Evolutionary conservation across 2,329 filamentous ascomycete genomes (phyloP), one percentile per base, ranked within the genome.

Genomic region (Botrytis deweyae): DNA sequence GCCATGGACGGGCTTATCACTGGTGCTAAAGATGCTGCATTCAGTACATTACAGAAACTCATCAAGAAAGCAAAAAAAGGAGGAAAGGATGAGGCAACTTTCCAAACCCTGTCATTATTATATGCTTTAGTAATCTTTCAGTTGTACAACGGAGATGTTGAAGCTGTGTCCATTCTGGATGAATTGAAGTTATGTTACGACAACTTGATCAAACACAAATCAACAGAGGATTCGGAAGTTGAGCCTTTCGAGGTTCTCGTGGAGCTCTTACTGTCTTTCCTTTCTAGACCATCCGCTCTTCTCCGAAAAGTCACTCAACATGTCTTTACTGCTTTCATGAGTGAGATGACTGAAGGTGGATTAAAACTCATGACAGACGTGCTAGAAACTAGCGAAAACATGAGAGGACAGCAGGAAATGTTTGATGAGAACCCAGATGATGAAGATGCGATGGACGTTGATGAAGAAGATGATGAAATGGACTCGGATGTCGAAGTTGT

Each of bases 181-280:
- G 95, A 98, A 78, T 86, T 98, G n/a, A 88, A 92, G 77, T 86
- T 91, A 74, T 94, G 92, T 81, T 92, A 91, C 74, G 87, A 92
- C 62, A 90, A 90, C 79, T 86, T 92, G 73, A 80, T 86, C 72
- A 81, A 82, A 38, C 82, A 83, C 68, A 84, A 86, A 40, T 59
- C 40, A 69, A 83, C 83, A 0, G 86, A 89, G 76, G 83, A 88
- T 80, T 81, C 83, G 58, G 85, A 89, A 78, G 82, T 84, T 1
- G 88, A 87, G 10, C 86, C 86, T 18, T 92, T 93, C 0, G 90
- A 93, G 79, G 87, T 93, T 40, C 83, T 98, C 14, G 90, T 98
- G 3, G 96, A 98, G 80, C 92, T 98, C 70, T 83, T 99, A 12
- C 86, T 98, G n/a, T 93, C 93, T 70, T 94, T 98, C 84, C 89